Conservation (phyloP, 1,284 basidiomycete species). For the Moniliella sp. region DNA sequence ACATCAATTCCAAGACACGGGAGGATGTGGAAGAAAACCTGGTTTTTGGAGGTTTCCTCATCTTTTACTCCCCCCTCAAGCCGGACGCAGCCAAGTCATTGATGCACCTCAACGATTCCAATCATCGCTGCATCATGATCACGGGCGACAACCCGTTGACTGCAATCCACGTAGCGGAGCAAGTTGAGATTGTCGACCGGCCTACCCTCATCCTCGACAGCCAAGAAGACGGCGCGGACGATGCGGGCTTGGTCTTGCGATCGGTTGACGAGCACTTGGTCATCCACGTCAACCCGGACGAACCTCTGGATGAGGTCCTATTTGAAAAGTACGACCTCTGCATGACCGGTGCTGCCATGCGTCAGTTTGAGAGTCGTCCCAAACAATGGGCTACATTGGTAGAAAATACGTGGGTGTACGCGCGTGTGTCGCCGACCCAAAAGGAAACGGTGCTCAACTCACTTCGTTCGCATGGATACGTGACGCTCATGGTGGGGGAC, state of each 20-base stretch:
- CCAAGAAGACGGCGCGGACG: constrained; percentile 14
- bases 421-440: constrained; percentile 28
- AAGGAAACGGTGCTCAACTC: constrained; percentile 30
- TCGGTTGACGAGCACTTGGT: constrained; percentile 18
- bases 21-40: constrained; percentile 22
- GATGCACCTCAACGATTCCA: constrained; percentile 28
- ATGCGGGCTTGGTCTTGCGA: constrained; percentile 24
- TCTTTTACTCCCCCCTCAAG: constrained; percentile 33
- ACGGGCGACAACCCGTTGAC: constrained; percentile 33
- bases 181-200: constrained; percentile 31
- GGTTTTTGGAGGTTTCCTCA: constrained; percentile 29
- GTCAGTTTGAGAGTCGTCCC: constrained; percentile 16
- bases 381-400: constrained; percentile 19
- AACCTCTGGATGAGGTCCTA: constrained; percentile 18
- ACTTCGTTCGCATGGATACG: constrained; percentile 25
- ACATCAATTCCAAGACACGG: constrained; percentile 14
- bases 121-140: constrained; percentile 33
- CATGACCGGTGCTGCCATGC: constrained; percentile 29
- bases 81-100: constrained; percentile 23
- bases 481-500: constrained; percentile 32
- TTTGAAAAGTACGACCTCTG: constrained; percentile 32
- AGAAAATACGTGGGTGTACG: constrained; percentile 30
- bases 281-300: constrained; percentile 15
- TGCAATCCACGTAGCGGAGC: constrained; percentile 27
- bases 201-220: constrained; percentile 26